A percentile compares a stretch with the other conserved stretches of the same genome.
Evolutionary conservation across 768 basidiomycete genomes (phyloP).

Genomic region (Collybia sordida): DNA sequence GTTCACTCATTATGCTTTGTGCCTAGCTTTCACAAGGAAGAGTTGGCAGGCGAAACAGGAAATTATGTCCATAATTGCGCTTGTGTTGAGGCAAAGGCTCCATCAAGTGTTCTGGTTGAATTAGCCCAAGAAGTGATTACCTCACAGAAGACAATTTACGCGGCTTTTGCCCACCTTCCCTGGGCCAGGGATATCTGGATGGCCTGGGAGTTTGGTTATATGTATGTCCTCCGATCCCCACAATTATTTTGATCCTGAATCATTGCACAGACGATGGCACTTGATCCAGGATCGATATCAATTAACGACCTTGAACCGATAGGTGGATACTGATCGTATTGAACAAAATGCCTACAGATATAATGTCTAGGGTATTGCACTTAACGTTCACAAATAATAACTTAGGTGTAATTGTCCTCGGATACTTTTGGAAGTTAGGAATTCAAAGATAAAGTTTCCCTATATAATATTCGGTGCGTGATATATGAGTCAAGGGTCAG

Average conservation of each 20-base stretch:
- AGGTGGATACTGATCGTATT: too few relatives aligned
- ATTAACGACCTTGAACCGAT: background rate
- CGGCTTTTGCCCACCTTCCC: background rate
- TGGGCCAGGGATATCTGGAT: constrained; percentile 6
- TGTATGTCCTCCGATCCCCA: constrained; percentile 4
- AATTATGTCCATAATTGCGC: constrained; percentile 17
- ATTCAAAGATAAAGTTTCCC: too few relatives aligned
- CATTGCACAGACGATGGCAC: constrained; percentile 7
- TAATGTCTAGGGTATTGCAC: too few relatives aligned
- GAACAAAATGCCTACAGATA: too few relatives aligned
- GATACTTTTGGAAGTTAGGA: too few relatives aligned
- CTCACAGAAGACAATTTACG: constrained; percentile 5
- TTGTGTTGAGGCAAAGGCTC: constrained; percentile 3
- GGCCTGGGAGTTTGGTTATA: constrained; percentile 12
- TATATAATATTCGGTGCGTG: too few relatives aligned
- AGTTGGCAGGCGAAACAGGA: constrained; percentile 17
- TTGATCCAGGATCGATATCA: constrained; percentile 8
- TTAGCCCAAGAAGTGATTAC: constrained; percentile 12
- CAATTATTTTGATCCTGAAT: background rate
- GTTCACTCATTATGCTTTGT: background rate
- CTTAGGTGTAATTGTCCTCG: too few relatives aligned
- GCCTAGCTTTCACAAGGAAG: constrained; percentile 19
- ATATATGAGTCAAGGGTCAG: too few relatives aligned
- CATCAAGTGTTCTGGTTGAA: constrained; percentile 8
- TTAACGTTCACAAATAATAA: too few relatives aligned